Conservation (phyloP, 495 filamentous ascomycete genomes). For the Aspergillus ellipticus region DNA sequence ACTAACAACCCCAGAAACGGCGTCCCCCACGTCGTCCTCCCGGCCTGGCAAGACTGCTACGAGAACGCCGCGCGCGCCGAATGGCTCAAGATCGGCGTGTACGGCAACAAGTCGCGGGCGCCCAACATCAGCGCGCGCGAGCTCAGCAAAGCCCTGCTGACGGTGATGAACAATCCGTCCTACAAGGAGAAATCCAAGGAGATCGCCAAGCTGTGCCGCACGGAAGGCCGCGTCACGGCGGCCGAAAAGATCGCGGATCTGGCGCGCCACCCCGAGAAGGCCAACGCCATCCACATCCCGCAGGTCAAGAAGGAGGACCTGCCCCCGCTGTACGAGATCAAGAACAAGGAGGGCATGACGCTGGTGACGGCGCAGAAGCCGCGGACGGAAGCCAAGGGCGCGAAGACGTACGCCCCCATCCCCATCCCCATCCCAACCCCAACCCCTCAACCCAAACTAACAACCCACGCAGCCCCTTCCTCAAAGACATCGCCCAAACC, state of each 20-base stretch:
- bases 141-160: constrained; percentile 28
- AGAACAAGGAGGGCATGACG: constrained; percentile 12
- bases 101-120: constrained; percentile 36
- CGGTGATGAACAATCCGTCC: constrained; percentile 24
- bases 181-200: constrained; percentile 18
- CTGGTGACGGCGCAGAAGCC: constrained; percentile 12
- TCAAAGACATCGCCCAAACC: constrained; percentile 5
- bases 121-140: constrained; percentile 29
- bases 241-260: constrained; percentile 24
- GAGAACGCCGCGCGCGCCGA: constrained; percentile 47
- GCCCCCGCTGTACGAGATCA: constrained; percentile 7
- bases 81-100: constrained; percentile 47
- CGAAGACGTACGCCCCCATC: constrained; percentile 4
- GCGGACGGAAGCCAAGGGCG: background rate
- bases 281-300: constrained; percentile 12
- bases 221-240: constrained; percentile 18
- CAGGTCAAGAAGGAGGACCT: constrained; percentile 9
- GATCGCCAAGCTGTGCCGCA: constrained; percentile 17
- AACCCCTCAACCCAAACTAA: too few species aligned
- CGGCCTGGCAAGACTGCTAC: constrained; percentile 49
- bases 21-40: constrained; percentile 48
- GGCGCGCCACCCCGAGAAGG: constrained; percentile 17
- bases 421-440: background rate
- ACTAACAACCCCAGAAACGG: constrained; percentile 33
- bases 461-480: constrained; percentile 4